Evolutionary conservation across 2,329 filamentous ascomycete genomes (phyloP).

Genomic region (Elsinoe necatrix): DNA sequence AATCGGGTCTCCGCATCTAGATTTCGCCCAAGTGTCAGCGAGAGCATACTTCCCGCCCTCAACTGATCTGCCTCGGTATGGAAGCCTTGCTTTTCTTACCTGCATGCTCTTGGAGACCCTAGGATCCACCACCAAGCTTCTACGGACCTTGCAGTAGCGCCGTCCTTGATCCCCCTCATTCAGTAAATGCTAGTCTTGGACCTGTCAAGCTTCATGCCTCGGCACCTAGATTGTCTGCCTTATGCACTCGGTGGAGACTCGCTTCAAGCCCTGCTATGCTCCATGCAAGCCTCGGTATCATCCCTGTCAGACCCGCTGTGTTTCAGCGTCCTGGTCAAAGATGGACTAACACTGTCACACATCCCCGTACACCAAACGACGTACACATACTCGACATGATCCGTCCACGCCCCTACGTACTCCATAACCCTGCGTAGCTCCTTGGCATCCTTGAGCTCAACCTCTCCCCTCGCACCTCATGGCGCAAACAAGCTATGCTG

Average conservation of each 20-base stretch:
- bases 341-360: neutral
- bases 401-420: slow-evolving; percentile 1
- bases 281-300: slow-evolving; percentile 11
- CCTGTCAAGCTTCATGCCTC: slow-evolving; percentile 13
- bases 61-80: slow-evolving; percentile 9
- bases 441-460: slow-evolving; percentile 12
- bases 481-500: slow-evolving; percentile 12
- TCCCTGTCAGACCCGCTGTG: neutral
- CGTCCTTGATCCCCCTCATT: slow-evolving; percentile 4
- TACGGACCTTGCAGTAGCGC: slow-evolving; percentile 13
- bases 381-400: slow-evolving; percentile 10
- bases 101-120: slow-evolving; percentile 5
- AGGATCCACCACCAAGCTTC: slow-evolving; percentile 12
- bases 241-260: neutral
- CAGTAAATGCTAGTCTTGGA: neutral
- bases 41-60: neutral
- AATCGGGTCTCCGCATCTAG: neutral
- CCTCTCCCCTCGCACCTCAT: neutral
- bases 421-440: slow-evolving; percentile 9
- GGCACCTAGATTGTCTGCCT: neutral
- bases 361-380: neutral
- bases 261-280: neutral
- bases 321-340: no score
- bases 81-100: neutral
- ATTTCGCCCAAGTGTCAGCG: neutral